phyloP scores from a whole-genome alignment of 169 alveolate species.

The Cryptosporidium sp. region DNA sequence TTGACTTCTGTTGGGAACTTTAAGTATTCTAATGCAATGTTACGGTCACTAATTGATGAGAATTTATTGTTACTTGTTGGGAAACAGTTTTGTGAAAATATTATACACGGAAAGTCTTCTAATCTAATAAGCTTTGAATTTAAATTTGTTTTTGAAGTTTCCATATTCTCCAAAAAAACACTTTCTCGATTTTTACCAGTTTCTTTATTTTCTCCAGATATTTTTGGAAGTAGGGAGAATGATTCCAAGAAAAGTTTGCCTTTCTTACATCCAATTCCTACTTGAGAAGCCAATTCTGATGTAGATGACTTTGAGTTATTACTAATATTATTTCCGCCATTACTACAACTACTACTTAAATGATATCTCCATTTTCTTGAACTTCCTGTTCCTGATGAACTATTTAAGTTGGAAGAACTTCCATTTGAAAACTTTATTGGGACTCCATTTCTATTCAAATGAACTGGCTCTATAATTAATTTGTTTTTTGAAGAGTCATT shows the following conservation, averaged over 20 bases:
- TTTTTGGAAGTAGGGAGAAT: slow-evolving; percentile 41
- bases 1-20: slow-evolving; percentile 63
- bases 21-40: slow-evolving; percentile 18
- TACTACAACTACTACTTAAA: slow-evolving; percentile 1
- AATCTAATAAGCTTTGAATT: slow-evolving; percentile 15
- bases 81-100: slow-evolving; percentile 54
- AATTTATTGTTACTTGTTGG: slow-evolving; percentile 25
- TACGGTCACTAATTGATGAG: slow-evolving; percentile 11
- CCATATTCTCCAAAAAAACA: not conserved
- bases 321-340: not conserved
- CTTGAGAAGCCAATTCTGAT: not conserved
- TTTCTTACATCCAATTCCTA: not conserved
- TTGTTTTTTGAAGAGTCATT: not conserved
- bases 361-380: slow-evolving; percentile 2
- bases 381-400: slow-evolving; percentile 8
- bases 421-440: not conserved
- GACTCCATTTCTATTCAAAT: slow-evolving; percentile 27
- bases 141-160: not conserved
- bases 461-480: slow-evolving; percentile 10
- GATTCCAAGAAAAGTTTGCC: slow-evolving; percentile 43
- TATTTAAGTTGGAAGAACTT: not conserved
- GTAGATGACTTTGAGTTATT: not conserved
- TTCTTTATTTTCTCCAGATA: not conserved
- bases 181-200: not conserved
- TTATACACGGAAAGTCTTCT: slow-evolving; percentile 72